Conservation (phyloP, 2,329 filamentous ascomycete genomes). For the Chrysoporthe cubensis region DNA sequence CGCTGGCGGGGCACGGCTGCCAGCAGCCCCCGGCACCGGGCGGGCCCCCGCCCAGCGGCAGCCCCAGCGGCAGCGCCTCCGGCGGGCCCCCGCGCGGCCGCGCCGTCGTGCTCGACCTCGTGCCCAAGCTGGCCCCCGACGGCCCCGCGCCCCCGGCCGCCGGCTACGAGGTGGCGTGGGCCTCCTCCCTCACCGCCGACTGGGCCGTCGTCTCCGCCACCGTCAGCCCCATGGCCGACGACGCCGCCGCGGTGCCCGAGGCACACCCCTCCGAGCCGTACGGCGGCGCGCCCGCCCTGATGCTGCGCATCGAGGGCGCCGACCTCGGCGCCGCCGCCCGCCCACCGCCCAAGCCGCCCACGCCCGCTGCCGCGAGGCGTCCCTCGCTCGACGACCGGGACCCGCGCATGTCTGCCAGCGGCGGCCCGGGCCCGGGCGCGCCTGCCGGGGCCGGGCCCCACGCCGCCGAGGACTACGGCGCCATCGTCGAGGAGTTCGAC, state of each 20-base stretch:
- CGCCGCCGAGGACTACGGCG: constrained; percentile 46
- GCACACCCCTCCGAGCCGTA: constrained; percentile 18
- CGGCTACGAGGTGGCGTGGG: constrained; percentile 63
- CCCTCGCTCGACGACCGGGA: constrained; percentile 26
- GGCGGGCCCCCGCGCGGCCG: constrained; percentile 41
- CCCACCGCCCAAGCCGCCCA: constrained; percentile 24
- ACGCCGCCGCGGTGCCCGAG: constrained; percentile 38
- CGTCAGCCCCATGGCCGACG: constrained; percentile 45
- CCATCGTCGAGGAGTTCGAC: constrained; percentile 61
- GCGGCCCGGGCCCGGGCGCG: constrained; percentile 2
- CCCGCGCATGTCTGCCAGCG: constrained; percentile 18
- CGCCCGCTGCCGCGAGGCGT: constrained; percentile 29
- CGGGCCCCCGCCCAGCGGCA: constrained; percentile 32
- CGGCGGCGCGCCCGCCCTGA: constrained; percentile 48
- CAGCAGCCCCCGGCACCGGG: constrained; percentile 23
- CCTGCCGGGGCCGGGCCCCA: background rate
- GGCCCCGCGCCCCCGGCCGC: background rate
- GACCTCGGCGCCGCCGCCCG: constrained; percentile 34
- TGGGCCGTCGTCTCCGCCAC: constrained; percentile 65
- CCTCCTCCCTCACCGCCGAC: constrained; percentile 72
- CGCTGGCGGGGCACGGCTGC: constrained; percentile 54
- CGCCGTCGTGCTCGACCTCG: constrained; percentile 61
- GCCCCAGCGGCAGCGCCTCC: constrained; percentile 10
- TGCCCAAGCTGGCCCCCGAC: constrained; percentile 32
- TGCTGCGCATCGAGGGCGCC: constrained; percentile 66